Evolutionary conservation across 108 stramenopile genomes (phyloP), one percentile per base, ranked within the genome.

Genomic region (Ochromonas danica): DNA sequence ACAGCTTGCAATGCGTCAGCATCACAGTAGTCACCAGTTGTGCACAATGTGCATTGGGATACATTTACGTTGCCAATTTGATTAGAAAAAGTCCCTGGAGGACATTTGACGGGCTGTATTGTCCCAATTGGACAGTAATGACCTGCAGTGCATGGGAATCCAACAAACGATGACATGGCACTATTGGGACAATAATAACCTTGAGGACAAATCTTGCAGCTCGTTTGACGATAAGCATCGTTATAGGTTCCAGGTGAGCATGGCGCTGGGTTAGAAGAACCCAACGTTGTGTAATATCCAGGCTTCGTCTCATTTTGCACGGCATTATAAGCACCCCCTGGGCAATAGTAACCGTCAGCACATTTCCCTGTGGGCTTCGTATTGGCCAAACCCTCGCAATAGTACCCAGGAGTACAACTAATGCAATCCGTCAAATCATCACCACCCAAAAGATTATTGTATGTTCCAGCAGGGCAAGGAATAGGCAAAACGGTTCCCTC

Each of bases 271-370:
- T 78, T 33, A 41, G 67, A 43, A 45, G 81, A 81, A 39, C 41
- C 43, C 22, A 14, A 33, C 3, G 78, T n/a, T 43, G 81, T 30
- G 79, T 81, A 88, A 43, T 81, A 71, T 0, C 85, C 80, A 6
- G 65, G 42, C 28, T 43, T 43, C 17, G 45, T 78, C 1, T 39
- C 41, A 30, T 51, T 30, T 31, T 84, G 84, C 28, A 75, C 81
- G 27, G 87, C 70, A 40, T 70, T 61, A 0, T 40, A 62, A 25
- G 84, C 51, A 1, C 82, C 86, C 0, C 70, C 82, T 17, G 62
- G 39, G 65, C 87, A 88, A 70, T 80, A 88, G 61, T 83, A 86
- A 35, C 87, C 87, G 1, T 78, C 65, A 43, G 42, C 30, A 74
- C 87, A 88, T 31, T 28, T 42, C 0, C 87, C 87, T 40, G 80